Evolutionary conservation across 495 filamentous ascomycete species (phyloP).

Genomic region (Xylaria telfairii): DNA sequence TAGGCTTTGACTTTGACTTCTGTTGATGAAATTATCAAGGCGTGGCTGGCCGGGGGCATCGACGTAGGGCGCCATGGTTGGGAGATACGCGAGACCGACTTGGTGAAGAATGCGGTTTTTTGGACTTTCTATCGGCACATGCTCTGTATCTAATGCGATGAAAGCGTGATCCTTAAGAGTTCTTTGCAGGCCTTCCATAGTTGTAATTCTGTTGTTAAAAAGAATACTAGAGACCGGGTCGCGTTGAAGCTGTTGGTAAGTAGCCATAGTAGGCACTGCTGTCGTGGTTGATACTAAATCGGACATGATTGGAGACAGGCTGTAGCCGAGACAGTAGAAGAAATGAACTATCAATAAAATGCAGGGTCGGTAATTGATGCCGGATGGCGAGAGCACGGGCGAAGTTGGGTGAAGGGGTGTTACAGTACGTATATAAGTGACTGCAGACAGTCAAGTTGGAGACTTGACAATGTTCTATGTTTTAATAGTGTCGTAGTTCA

Average conservation of each 20-base stretch:
- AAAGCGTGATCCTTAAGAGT: slow-evolving; percentile 9
- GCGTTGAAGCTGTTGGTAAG: slow-evolving; percentile 17
- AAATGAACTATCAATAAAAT: neutral
- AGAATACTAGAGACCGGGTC: neutral
- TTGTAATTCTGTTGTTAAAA: slow-evolving; percentile 24
- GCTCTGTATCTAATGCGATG: slow-evolving; percentile 24
- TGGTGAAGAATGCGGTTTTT: slow-evolving; percentile 17
- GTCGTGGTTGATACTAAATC: neutral
- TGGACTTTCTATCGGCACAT: slow-evolving; percentile 11
- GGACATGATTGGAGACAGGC: neutral
- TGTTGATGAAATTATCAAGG: slow-evolving; percentile 6
- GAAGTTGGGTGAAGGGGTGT: too few relatives aligned
- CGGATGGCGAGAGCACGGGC: too few relatives aligned
- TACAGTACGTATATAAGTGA: too few relatives aligned
- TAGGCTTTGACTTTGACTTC: slow-evolving; percentile 1
- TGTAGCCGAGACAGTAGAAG: neutral
- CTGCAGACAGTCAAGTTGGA: too few relatives aligned
- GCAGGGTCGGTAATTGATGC: neutral
- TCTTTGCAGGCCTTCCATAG: slow-evolving; percentile 10
- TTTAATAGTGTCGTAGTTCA: too few relatives aligned
- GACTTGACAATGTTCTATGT: too few relatives aligned
- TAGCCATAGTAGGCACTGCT: slow-evolving; percentile 9
- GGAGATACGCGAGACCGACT: slow-evolving; percentile 22
- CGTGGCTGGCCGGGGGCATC: slow-evolving; percentile 1
- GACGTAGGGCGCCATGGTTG: neutral